Conservation (phyloP, 2,329 filamentous ascomycete genomes). For the Penicillium capsulatum region DNA sequence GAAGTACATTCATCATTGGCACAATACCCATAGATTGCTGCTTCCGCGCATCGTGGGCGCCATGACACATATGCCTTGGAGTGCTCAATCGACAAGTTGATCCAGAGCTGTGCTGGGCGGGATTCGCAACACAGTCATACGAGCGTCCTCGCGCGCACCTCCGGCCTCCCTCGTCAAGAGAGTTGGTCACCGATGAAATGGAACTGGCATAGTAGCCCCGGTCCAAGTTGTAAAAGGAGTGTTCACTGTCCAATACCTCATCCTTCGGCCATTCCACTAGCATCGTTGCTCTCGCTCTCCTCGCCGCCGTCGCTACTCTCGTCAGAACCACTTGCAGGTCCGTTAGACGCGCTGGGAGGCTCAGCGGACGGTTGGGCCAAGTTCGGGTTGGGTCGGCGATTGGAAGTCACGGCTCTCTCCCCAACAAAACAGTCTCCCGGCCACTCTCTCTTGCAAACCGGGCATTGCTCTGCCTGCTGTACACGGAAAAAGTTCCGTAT, state of each 20-base stretch:
- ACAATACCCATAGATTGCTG: no score
- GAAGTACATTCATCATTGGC: no score
- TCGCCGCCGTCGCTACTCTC: conserved; percentile 8
- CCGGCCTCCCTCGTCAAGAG: no score
- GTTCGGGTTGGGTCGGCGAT: neutral
- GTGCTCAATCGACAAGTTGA: no score
- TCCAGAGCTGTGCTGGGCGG: conserved; percentile 1
- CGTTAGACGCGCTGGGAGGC: conserved; percentile 4
- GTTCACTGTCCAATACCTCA: no score
- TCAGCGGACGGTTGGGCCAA: conserved; percentile 6
- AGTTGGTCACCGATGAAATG: no score
- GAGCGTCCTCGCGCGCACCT: no score
- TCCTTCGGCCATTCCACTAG: neutral
- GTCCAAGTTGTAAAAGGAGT: no score
- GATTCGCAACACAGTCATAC: no score
- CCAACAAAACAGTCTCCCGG: conserved; percentile 51
- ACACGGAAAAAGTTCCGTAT: conserved; percentile 68
- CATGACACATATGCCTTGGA: no score
- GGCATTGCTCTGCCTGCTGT: conserved; percentile 60
- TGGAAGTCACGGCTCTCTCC: conserved; percentile 44
- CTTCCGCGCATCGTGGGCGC: no score
- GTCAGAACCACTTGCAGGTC: conserved; percentile 3
- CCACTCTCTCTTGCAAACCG: conserved; percentile 53
- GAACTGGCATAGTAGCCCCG: no score
- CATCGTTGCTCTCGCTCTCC: conserved; percentile 4